phyloP scores from a whole-genome alignment of 23 red algal species.

The Cyanidium caldarium region DNA sequence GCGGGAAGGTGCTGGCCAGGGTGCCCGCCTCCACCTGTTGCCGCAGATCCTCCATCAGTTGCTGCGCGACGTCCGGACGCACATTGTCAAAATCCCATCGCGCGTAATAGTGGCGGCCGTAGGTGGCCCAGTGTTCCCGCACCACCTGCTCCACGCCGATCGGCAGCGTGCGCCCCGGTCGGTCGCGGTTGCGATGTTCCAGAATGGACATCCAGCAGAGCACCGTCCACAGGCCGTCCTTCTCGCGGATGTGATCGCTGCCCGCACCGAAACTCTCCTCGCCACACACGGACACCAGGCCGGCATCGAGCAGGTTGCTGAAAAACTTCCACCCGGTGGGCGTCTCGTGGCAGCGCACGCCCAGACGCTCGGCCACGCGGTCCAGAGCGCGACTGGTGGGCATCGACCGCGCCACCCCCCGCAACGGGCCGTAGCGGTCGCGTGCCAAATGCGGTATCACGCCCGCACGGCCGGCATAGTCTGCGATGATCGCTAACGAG shows the following conservation, averaged over 20 bases:
- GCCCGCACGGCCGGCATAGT: constrained; percentile 26
- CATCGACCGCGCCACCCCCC: constrained; percentile 79
- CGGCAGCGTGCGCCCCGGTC: not conserved
- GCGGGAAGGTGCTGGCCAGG: not conserved
- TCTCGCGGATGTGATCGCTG: constrained; percentile 71
- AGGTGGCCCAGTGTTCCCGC: constrained; percentile 50
- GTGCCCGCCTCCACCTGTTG: not conserved
- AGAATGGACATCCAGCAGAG: constrained; percentile 80
- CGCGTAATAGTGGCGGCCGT: constrained; percentile 72
- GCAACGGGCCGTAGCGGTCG: not conserved
- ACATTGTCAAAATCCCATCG: constrained; percentile 80
- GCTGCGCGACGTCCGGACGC: constrained; percentile 16
- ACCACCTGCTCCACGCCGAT: constrained; percentile 57
- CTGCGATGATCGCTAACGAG: constrained; percentile 85
- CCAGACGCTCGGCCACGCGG: constrained; percentile 35
- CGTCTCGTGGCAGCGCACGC: constrained; percentile 34
- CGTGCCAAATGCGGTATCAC: not conserved
- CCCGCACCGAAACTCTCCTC: constrained; percentile 85
- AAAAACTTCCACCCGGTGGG: constrained; percentile 97
- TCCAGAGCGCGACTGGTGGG: constrained; percentile 58
- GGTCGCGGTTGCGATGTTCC: constrained; percentile 22
- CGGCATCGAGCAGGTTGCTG: constrained; percentile 83
- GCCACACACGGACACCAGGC: constrained; percentile 49
- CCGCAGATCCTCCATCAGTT: constrained; percentile 25
- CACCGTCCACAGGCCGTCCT: constrained; percentile 73